phyloP scores from a whole-genome alignment of 176 grass and related monocot species.

The Hordeum vulgare region MorexV3_pseudomolecules_assembly NC_058523.1:35551031-35551530 shows the following conservation, averaged over 20 bases:
- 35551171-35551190: not conserved
- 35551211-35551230: not conserved
- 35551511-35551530: not conserved
- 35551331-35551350: not conserved
- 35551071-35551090: constrained; percentile 26
- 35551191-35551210: not conserved
- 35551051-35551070: constrained; percentile 61
- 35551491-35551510: not conserved
- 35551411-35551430: not conserved
- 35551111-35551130: not conserved
- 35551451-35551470: not conserved
- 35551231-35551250: not conserved
- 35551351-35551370: not conserved
- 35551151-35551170: not conserved
- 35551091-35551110: not conserved
- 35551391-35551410: not conserved
- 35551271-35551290: not conserved
- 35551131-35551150: not conserved
- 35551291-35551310: not conserved
- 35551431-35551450: not conserved
- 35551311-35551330: not conserved
- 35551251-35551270: not conserved
- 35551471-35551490: not conserved
- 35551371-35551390: not conserved
- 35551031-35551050: constrained; percentile 87